Evolutionary conservation across 495 filamentous ascomycete species (phyloP).

Genomic region (Talaromyces adpressus): DNA sequence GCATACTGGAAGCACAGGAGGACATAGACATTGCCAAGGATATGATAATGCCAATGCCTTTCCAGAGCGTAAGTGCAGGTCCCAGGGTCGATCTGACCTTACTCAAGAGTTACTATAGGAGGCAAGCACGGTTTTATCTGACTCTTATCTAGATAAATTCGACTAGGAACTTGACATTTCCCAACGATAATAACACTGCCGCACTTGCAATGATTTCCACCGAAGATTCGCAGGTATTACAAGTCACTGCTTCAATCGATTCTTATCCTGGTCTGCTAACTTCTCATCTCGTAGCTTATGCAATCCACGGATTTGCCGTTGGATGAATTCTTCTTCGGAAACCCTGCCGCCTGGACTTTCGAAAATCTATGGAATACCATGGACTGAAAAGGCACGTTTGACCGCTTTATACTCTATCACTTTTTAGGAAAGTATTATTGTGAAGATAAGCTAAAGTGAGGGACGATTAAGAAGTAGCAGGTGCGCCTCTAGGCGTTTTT

Average conservation of each 20-base stretch:
- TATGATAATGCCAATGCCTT: neutral
- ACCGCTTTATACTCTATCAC: neutral
- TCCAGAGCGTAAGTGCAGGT: neutral
- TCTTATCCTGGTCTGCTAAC: neutral
- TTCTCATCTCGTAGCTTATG: neutral
- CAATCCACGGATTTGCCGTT: constrained; percentile 1
- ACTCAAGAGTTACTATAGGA: neutral
- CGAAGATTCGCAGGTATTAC: neutral
- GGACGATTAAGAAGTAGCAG: neutral
- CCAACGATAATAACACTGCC: neutral
- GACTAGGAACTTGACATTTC: neutral
- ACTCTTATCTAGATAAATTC: neutral
- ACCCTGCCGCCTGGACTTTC: constrained; percentile 21
- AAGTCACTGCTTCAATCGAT: neutral
- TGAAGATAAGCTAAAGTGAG: neutral
- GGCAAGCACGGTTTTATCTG: neutral
- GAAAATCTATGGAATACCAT: constrained; percentile 11
- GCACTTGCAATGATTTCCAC: neutral
- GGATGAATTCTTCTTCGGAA: constrained; percentile 17
- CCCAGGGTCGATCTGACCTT: neutral
- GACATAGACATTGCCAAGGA: constrained; percentile 13
- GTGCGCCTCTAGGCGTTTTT: neutral
- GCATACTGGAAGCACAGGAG: constrained; percentile 16
- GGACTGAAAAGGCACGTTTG: neutral
- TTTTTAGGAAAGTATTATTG: neutral